A percentile compares a stretch with the other conserved stretches of the same genome.
Conservation (phyloP, 495 filamentous ascomycete genomes). For the Pseudoneurospora amorphoporcata region DNA sequence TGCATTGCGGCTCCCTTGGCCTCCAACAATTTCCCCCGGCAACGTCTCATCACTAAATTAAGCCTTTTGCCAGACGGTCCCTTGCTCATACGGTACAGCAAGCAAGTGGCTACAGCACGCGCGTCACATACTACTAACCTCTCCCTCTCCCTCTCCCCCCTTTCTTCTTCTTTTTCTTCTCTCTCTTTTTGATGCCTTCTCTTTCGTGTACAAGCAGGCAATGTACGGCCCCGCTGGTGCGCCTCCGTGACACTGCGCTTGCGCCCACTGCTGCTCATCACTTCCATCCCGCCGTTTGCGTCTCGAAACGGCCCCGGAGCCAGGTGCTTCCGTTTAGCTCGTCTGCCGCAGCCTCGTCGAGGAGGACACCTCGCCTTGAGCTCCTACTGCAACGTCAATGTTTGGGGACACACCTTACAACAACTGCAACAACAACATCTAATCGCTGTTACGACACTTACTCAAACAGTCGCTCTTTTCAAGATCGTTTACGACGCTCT, state of each 20-base stretch:
- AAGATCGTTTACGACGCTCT: conserved; percentile 11
- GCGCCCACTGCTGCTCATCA: conserved; percentile 11
- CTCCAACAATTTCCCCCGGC: background rate
- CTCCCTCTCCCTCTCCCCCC: background rate
- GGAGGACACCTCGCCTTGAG: conserved; percentile 11
- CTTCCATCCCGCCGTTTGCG: conserved; percentile 2
- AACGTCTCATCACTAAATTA: background rate
- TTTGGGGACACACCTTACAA: background rate
- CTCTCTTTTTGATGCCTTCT: conserved; percentile 11
- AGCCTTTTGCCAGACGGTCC: background rate
- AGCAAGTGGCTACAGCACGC: background rate
- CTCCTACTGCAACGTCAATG: background rate
- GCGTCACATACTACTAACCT: background rate
- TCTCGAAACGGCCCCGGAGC: conserved; percentile 11
- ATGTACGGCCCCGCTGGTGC: conserved; percentile 17
- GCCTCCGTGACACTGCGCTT: conserved; percentile 19
- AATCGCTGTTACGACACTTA: conserved; percentile 25
- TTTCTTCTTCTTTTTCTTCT: background rate
- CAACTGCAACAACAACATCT: background rate
- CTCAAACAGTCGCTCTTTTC: conserved; percentile 14
- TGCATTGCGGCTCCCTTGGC: background rate
- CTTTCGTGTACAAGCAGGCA: conserved; percentile 8
- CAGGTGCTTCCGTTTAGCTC: conserved; percentile 8
- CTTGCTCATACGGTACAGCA: background rate
- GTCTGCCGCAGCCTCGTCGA: conserved; percentile 8